A percentile compares a stretch with the other conserved stretches of the same genome.
These are phyloP conservation scores for Tylopilus subfusipes DNA, from an alignment of 768 basidiomycete genomes.

Conservation along the genomic window DNA sequence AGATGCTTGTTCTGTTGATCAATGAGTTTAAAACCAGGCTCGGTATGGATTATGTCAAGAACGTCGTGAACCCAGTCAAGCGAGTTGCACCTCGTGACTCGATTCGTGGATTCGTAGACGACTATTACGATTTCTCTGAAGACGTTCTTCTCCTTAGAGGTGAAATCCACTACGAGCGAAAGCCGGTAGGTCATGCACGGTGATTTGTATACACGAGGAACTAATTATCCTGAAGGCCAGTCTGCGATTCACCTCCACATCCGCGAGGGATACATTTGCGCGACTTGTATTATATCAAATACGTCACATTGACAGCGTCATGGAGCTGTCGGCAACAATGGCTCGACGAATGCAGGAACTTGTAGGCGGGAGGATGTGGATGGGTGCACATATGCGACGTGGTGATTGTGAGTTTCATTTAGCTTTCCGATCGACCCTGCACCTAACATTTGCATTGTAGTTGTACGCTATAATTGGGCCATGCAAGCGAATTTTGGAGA, in stretches of 20 bases:
- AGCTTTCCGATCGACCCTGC: too few species aligned
- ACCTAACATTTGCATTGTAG: constrained; percentile 11
- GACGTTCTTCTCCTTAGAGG: constrained; percentile 41
- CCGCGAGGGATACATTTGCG: constrained; percentile 32
- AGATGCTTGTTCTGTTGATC: constrained; percentile 5
- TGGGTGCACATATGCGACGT: constrained; percentile 43
- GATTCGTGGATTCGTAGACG: constrained; percentile 40
- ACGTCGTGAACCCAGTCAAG: constrained; percentile 36
- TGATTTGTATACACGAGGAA: not conserved
- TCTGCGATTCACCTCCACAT: constrained; percentile 32
- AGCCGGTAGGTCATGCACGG: constrained; percentile 31
- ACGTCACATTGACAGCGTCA: constrained; percentile 26
- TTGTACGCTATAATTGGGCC: constrained; percentile 33
- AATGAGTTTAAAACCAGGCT: constrained; percentile 23
- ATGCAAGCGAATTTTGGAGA: constrained; percentile 35
- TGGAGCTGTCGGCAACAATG: constrained; percentile 30
- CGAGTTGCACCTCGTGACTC: constrained; percentile 35
- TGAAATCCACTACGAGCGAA: constrained; percentile 39
- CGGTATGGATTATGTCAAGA: constrained; percentile 44
- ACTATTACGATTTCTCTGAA: constrained; percentile 32
- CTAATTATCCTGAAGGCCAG: constrained; percentile 27
- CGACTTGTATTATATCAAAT: constrained; percentile 32
- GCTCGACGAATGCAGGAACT: constrained; percentile 31
- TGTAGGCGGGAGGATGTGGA: constrained; percentile 36
- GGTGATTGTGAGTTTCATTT: constrained; percentile 36